A percentile compares a stretch with the other conserved stretches of the same genome.
These are phyloP conservation scores for Gossypium mustelinum DNA, from an alignment of 345 rosid genomes.

Conservation along the genomic window DNA sequence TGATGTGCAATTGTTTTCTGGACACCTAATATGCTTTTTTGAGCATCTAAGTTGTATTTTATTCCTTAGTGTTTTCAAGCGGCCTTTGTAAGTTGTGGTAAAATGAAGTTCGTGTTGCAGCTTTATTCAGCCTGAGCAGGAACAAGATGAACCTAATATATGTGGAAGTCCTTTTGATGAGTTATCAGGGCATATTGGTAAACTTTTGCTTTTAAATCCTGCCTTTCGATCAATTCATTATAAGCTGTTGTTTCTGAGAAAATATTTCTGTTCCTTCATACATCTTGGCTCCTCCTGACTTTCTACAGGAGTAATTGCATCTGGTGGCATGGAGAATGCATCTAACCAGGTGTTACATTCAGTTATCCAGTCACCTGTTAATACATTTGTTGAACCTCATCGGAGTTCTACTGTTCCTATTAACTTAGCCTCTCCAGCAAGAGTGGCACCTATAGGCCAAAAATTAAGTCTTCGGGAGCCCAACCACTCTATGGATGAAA, in stretches of 20 bases:
- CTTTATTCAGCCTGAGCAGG: constrained; percentile 38
- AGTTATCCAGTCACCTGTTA: constrained; percentile 32
- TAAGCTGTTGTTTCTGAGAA: constrained; percentile 12
- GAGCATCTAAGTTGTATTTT: constrained; percentile 5
- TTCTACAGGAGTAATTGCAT: constrained; percentile 42
- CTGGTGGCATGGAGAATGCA: constrained; percentile 52
- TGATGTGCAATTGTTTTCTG: not conserved
- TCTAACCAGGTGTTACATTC: constrained; percentile 35
- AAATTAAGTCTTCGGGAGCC: constrained; percentile 52
- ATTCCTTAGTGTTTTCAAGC: not conserved
- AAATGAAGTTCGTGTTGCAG: constrained; percentile 33
- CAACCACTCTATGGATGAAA: constrained; percentile 43
- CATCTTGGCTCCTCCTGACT: constrained; percentile 30
- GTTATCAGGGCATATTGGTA: constrained; percentile 48
- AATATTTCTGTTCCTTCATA: constrained; percentile 18
- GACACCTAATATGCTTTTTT: constrained; percentile 2
- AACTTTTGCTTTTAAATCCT: constrained; percentile 17
- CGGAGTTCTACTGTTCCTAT: constrained; percentile 64
- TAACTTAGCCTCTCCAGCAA: constrained; percentile 57
- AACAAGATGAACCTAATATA: constrained; percentile 41
- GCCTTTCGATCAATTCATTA: constrained; percentile 9
- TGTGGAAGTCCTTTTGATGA: constrained; percentile 42
- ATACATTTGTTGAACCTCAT: constrained; percentile 52
- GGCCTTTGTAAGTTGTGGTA: not conserved
- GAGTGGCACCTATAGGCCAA: constrained; percentile 50